phyloP scores from a whole-genome alignment of 768 basidiomycete species.

The Amanita rimosa region DNA sequence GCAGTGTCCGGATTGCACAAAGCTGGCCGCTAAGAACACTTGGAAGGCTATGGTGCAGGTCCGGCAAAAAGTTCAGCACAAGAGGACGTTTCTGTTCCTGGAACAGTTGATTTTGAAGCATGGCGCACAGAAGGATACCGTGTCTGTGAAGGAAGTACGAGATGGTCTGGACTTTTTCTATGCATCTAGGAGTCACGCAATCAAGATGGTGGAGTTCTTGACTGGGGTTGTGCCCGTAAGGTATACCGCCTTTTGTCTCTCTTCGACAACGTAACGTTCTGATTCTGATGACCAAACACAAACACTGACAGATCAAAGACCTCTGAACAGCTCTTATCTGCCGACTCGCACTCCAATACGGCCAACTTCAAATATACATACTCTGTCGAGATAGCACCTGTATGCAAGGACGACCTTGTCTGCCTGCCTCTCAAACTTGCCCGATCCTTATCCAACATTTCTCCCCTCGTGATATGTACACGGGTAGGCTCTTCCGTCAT shows the following conservation, averaged over 20 bases:
- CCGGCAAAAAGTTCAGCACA: constrained; percentile 97
- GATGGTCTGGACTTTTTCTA: constrained; percentile 99
- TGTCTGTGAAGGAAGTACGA: constrained; percentile 82
- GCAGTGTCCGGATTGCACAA: constrained; percentile 91
- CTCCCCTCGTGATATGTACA: constrained; percentile 75
- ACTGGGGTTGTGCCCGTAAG: constrained; percentile 70
- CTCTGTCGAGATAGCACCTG: constrained; percentile 92
- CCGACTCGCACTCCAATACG: constrained; percentile 85
- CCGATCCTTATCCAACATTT: constrained; percentile 77
- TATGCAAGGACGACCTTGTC: constrained; percentile 97
- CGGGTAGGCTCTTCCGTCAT: constrained; percentile 90
- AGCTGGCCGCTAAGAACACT: constrained; percentile 94
- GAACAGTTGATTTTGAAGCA: constrained; percentile 97
- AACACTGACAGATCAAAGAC: constrained; percentile 70
- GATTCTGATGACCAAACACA: neutral
- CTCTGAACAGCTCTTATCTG: constrained; percentile 89
- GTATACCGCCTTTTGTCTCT: neutral
- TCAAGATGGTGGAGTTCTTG: constrained; percentile 96
- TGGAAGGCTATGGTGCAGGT: constrained; percentile 98
- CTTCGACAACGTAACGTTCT: neutral
- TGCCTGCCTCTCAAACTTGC: constrained; percentile 82
- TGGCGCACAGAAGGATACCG: constrained; percentile 92
- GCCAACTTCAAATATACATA: constrained; percentile 97
- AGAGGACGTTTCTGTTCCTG: constrained; percentile 94
- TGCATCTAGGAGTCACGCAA: constrained; percentile 77